These are phyloP conservation scores for Hortiboletus campestris DNA, from an alignment of 768 basidiomycete genomes.

Conservation along the genomic window DNA sequence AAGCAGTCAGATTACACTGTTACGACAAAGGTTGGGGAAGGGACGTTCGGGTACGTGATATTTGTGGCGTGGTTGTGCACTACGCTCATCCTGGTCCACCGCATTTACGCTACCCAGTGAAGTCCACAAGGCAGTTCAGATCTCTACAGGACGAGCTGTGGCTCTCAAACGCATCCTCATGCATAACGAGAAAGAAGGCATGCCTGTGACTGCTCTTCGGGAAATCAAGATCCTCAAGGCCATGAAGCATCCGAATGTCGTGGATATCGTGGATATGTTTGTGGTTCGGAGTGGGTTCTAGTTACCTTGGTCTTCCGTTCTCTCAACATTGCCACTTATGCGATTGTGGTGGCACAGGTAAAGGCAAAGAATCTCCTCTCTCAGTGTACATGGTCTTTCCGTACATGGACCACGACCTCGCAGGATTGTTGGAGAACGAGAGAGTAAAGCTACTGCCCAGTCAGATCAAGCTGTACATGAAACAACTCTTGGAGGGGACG, in stretches of 20 bases:
- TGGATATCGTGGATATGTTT: constrained; percentile 91
- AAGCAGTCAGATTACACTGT: constrained; percentile 73
- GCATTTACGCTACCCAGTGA: constrained; percentile 49
- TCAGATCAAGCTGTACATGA: constrained; percentile 94
- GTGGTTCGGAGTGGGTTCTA: constrained; percentile 66
- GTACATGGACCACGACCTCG: constrained; percentile 99
- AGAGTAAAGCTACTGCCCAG: constrained; percentile 78
- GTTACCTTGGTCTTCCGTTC: background rate
- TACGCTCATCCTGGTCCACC: constrained; percentile 7
- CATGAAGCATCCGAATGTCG: constrained; percentile 80
- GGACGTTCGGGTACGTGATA: constrained; percentile 87
- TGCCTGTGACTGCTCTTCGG: constrained; percentile 93
- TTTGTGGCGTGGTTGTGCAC: background rate
- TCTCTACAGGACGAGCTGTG: constrained; percentile 56
- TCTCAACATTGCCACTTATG: constrained; percentile 1
- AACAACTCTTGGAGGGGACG: constrained; percentile 93
- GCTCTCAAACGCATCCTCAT: constrained; percentile 94
- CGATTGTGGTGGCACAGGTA: constrained; percentile 6
- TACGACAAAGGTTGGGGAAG: constrained; percentile 89
- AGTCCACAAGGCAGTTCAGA: constrained; percentile 84
- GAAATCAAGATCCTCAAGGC: constrained; percentile 97
- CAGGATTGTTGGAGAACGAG: constrained; percentile 90
- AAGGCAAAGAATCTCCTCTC: constrained; percentile 64
- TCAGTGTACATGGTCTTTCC: constrained; percentile 99
- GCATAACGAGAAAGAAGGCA: constrained; percentile 96